phyloP scores from a whole-genome alignment of 192 early-diverging fungal genomes.

The Umbelopsis sp. region DNA sequence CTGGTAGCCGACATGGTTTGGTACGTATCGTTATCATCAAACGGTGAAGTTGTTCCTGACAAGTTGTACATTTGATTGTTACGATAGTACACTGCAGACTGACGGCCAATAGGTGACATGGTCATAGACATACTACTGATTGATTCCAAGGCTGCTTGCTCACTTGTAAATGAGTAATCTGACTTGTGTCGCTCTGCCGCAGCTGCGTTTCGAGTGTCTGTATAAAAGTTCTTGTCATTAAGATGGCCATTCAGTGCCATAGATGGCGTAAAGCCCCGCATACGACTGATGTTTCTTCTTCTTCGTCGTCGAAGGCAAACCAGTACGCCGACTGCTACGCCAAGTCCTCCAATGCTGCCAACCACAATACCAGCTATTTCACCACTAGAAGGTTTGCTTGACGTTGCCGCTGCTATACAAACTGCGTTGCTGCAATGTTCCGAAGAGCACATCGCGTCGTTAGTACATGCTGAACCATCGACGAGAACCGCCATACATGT shows the following conservation, averaged over 20 bases:
- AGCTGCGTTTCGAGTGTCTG: too few relatives aligned
- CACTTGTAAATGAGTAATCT: constrained; percentile 5
- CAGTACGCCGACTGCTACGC: background rate
- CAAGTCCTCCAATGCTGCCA: background rate
- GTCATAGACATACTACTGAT: constrained; percentile 10
- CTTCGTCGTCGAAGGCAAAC: background rate
- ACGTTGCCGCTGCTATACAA: background rate
- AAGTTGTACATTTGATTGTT: constrained; percentile 7
- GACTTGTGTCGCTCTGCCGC: background rate
- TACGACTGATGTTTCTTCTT: background rate
- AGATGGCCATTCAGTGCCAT: constrained; percentile 16
- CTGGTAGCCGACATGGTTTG: background rate
- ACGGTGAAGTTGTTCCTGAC: constrained; percentile 9
- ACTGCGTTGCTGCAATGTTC: background rate
- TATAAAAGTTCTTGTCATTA: constrained; percentile 2
- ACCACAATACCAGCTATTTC: background rate
- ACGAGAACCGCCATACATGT: background rate
- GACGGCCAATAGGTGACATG: constrained; percentile 10
- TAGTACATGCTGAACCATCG: constrained; percentile 6
- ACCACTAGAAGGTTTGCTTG: background rate
- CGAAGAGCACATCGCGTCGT: background rate
- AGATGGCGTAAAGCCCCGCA: constrained; percentile 14
- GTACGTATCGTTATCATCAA: background rate
- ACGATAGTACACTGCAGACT: constrained; percentile 6
- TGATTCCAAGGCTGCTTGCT: constrained; percentile 9